Evolutionary conservation across 2,329 filamentous ascomycete species (phyloP), one percentile per base, ranked within the genome.

Genomic region (Penicillium thymicola): DNA sequence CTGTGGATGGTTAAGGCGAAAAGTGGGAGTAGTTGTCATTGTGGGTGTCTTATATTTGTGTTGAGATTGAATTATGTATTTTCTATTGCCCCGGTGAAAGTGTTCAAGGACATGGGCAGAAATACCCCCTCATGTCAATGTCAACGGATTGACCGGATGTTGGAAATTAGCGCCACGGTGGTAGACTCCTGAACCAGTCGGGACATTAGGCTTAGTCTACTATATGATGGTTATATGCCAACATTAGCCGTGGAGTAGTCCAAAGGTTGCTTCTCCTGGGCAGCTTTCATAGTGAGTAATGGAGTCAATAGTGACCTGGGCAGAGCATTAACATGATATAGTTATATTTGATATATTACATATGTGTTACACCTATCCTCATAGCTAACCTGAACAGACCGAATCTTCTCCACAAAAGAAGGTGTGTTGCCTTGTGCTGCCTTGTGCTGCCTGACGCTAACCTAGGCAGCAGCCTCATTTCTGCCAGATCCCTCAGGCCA

Each of bases 341-440:
- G 13, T 32, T 32, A 32, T 13, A 13, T 32, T 32, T 32, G 27
- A 28, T 28, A 9, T 28, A 32, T 32, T 32, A 32, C 11, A 32
- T 34, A 16, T 34, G 3, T 34, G 6, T 16, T 36, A 36, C 34
- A 16, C n/a, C 2, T 36, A 16, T 6, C 6, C 2, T 2, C n/a
- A 3, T n/a, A n/a, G 30, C 11, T 5, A 34, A 16, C 32, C 14
- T 34, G 32, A 6, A 16, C 16, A 34, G 5, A 38, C 11, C 36
- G 9, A 14, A 6, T 7, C 5, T 38, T 11, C 44, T 25, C 44
- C 44, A 46, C 44, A 25, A 21, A 42, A 47, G 21, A 13, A 34
- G 25, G 25, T 46, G 42, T 48, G 51, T 18, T 54, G 51, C 51
- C 51, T 42, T 45, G 41, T 53, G 51, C 18, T 53, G 51, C 51